Evolutionary conservation across 306 rosid genomes (phyloP), one percentile per base, ranked within the genome.

Genomic region (Oemleria cerasiformis): DNA sequence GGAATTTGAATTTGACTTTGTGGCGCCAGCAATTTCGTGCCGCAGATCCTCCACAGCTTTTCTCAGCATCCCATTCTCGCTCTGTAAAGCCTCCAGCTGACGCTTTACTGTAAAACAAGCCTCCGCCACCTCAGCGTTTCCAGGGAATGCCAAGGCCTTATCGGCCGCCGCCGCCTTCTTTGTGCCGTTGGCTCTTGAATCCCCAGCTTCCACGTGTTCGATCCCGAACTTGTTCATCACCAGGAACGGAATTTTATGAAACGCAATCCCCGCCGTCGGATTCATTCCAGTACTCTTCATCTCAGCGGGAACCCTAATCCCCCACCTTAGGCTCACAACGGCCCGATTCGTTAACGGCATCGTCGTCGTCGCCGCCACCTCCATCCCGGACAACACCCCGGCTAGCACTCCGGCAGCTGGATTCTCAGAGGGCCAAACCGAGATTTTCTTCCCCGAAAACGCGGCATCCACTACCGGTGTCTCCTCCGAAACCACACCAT

Each of bases 161-260:
- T 3, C 34, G 8, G 4, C 41, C 15, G 54, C 41, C 34, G 30
- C 74, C 2, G 23, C 44, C 39, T 73, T 65, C 39, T 73, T 65
- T 0, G 17, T 40, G 1, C 5, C 63, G 23, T 7, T 71, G 39
- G 21, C 67, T 79, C 79, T 80, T 14, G 77, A 76, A 50, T 75
- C 91, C 1, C 51, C 66, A 5, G 75, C 78, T 53, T 88, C 92
- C 82, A 83, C 79, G 85, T 83, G 97, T 65, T 94, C 98, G 59
- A 94, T 67, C 42, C 95, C 95, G 60, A 94, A 87, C 89, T 94
- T 94, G 73, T 91, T 90, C 96, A 94, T 78, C 75, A 88, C 94
- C 77, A 94, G 71, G 65, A 89, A 86, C 67, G 98, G 97, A 69
- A 86, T 80, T 67, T 82, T 84, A 75, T 71, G 87, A 30, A 86